A percentile compares a stretch with the other conserved stretches of the same genome.
Evolutionary conservation across 768 basidiomycete species (phyloP).

Genomic region (Leccinum boreale): DNA sequence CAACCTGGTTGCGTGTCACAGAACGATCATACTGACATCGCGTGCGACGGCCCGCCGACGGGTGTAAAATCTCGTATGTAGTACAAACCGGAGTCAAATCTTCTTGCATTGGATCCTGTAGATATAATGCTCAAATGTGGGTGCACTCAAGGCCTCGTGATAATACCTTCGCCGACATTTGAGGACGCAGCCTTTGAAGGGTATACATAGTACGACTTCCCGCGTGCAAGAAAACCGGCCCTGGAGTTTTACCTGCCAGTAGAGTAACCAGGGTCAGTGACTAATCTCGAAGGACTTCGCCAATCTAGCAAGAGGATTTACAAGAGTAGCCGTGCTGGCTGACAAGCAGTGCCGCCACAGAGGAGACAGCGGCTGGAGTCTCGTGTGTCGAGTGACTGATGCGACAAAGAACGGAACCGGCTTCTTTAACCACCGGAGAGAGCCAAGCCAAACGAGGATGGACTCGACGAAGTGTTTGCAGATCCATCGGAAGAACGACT

Average conservation of each 20-base stretch:
- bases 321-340: not conserved
- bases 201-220: not conserved
- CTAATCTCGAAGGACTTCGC: not conserved
- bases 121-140: not conserved
- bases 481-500: not conserved
- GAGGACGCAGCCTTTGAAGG: not conserved
- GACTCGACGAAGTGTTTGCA: not conserved
- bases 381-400: not conserved
- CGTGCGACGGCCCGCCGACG: not conserved
- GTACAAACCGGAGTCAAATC: not conserved
- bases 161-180: not conserved
- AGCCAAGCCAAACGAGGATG: not conserved
- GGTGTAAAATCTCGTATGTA: not conserved
- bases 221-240: not conserved
- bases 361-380: not conserved
- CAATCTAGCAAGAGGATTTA: not conserved
- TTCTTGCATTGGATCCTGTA: not conserved
- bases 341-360: not conserved
- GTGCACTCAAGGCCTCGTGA: not conserved
- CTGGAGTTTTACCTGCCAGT: not conserved
- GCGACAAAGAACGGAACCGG: not conserved
- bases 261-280: not conserved
- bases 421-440: not conserved
- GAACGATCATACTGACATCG: not conserved
- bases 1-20: constrained; percentile 2